Conservation (phyloP, 2,329 filamentous ascomycete species). For the Xenoacremonium recifei region DNA sequence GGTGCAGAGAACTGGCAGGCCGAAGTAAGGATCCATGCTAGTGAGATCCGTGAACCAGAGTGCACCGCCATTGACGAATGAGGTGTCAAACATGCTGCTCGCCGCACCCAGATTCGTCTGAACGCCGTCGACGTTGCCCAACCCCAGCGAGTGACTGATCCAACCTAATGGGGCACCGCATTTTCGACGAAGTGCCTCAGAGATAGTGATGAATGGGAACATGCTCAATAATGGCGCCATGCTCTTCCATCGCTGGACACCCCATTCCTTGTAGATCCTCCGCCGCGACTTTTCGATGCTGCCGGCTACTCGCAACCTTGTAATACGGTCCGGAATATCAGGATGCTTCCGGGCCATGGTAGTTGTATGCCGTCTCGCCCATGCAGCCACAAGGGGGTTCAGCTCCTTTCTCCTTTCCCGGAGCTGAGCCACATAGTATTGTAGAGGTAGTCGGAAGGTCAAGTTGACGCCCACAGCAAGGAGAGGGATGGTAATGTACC, state of each 20-base stretch:
- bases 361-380: conserved; percentile 26
- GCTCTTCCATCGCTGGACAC: conserved; percentile 48
- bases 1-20: conserved; percentile 42
- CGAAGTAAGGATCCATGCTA: conserved; percentile 48
- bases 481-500: conserved; percentile 55
- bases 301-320: conserved; percentile 22
- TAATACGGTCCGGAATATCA: conserved; percentile 15
- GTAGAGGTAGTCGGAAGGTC: conserved; percentile 46
- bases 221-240: conserved; percentile 39
- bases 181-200: conserved; percentile 51
- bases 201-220: conserved; percentile 48
- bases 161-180: conserved; percentile 31
- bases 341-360: conserved; percentile 5
- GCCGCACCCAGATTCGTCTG: conserved; percentile 23
- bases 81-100: conserved; percentile 32
- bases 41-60: conserved; percentile 58
- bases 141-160: conserved; percentile 30
- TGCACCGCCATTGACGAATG: conserved; percentile 48
- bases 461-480: conserved; percentile 46
- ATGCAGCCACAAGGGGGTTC: conserved; percentile 31
- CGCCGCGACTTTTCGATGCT: conserved; percentile 27
- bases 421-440: conserved; percentile 37
- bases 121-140: conserved; percentile 19
- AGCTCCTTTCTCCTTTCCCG: conserved; percentile 27
- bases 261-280: conserved; percentile 37